phyloP scores from a whole-genome alignment of 495 filamentous ascomycete genomes.

The Lasiosphaeria hispida region DNA sequence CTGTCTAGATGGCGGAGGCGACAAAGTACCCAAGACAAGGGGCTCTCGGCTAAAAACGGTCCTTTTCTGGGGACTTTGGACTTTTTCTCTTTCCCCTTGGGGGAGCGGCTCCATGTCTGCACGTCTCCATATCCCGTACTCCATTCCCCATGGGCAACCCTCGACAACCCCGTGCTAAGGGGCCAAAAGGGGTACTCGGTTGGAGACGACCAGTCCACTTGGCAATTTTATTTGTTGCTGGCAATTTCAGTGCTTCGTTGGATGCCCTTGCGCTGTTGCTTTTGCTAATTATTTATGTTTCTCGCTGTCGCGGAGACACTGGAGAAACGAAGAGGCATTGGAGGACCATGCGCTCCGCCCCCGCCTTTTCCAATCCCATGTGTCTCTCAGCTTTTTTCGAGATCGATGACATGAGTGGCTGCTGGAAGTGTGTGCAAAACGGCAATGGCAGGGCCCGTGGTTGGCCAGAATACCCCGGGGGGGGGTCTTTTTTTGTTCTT shows the following conservation, averaged over 20 bases:
- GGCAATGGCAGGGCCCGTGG: not conserved
- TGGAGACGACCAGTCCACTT: no score
- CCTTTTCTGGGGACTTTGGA: constrained; percentile 27
- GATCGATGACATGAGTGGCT: constrained; percentile 11
- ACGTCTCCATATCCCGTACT: no score
- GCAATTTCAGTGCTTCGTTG: no score
- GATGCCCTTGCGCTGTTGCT: no score
- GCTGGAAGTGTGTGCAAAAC: not conserved
- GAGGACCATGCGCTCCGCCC: not conserved
- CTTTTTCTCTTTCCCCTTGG: not conserved
- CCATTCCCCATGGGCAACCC: not conserved
- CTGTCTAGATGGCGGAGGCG: not conserved
- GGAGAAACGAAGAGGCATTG: not conserved
- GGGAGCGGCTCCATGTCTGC: no score
- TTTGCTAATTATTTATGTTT: no score
- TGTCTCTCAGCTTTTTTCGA: not conserved
- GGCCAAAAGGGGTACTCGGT: no score
- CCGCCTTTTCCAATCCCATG: not conserved
- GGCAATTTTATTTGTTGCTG: no score
- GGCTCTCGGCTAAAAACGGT: constrained; percentile 29
- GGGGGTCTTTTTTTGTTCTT: not conserved
- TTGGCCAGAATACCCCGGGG: constrained; percentile 1
- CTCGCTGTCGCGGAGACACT: not conserved
- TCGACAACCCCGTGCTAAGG: not conserved
- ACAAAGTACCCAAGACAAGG: constrained; percentile 5